A percentile compares a stretch with the other conserved stretches of the same genome.
phyloP scores from a whole-genome alignment of 768 basidiomycete genomes.

The Suillus cothurnatus region DNA sequence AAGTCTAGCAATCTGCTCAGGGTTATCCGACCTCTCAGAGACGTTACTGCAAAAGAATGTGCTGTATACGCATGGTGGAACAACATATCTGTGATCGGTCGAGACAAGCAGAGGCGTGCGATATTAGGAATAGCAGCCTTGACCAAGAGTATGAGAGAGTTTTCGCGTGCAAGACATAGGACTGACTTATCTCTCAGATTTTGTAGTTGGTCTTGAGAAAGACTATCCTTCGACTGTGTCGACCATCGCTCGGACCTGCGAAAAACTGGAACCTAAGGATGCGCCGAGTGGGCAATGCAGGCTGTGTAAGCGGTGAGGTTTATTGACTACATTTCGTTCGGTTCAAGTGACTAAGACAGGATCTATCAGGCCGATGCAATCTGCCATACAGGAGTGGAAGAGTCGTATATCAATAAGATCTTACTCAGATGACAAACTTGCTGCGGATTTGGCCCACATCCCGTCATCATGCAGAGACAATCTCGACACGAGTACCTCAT shows the following conservation, averaged over 20 bases:
- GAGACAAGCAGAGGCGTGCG: slow-evolving; percentile 45
- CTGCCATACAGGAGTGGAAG: slow-evolving; percentile 73
- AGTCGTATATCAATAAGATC: slow-evolving; percentile 70
- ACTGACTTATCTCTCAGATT: slow-evolving; percentile 47
- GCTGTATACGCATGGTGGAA: slow-evolving; percentile 79
- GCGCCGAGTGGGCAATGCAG: slow-evolving; percentile 51
- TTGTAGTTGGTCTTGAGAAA: slow-evolving; percentile 76
- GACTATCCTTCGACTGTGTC: slow-evolving; percentile 89
- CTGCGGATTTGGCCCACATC: slow-evolving; percentile 16
- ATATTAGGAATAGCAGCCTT: slow-evolving; percentile 63
- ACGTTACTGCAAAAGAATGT: slow-evolving; percentile 80
- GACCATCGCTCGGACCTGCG: slow-evolving; percentile 78
- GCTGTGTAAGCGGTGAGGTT: slow-evolving; percentile 63
- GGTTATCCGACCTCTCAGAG: slow-evolving; percentile 68
- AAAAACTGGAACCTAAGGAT: slow-evolving; percentile 72
- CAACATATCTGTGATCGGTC: slow-evolving; percentile 52
- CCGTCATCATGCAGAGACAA: slow-evolving; percentile 4
- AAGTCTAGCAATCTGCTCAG: slow-evolving; percentile 36
- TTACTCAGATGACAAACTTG: slow-evolving; percentile 25
- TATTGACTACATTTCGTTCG: not conserved
- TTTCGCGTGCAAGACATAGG: not conserved
- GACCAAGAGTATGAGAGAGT: slow-evolving; percentile 59
- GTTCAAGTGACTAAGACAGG: slow-evolving; percentile 3
- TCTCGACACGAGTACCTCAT: not conserved
- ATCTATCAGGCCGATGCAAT: slow-evolving; percentile 58